These are phyloP conservation scores for Pythium pyrilobum DNA, from an alignment of 352 stramenopile species.

Conservation along the genomic window DNA sequence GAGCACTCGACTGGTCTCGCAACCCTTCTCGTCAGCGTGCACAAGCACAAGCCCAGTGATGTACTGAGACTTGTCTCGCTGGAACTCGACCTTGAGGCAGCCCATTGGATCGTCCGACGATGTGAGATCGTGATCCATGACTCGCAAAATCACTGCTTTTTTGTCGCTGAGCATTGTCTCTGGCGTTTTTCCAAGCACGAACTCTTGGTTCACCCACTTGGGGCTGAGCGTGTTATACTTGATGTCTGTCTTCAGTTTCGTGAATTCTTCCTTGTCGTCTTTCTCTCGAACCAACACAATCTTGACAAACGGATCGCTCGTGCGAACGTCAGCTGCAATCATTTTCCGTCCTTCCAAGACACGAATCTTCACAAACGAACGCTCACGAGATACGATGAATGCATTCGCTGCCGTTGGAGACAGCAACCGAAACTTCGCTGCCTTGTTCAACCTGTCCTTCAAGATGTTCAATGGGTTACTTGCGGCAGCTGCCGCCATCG, in stretches of 20 bases:
- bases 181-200: constrained; percentile 46
- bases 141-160: constrained; percentile 46
- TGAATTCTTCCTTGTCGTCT: constrained; percentile 44
- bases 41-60: constrained; percentile 48
- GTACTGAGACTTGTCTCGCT: constrained; percentile 37
- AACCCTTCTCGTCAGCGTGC: constrained; percentile 33
- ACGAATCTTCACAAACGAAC: constrained; percentile 52
- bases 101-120: constrained; percentile 51
- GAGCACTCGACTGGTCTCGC: constrained; percentile 20
- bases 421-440: neutral
- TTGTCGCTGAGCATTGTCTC: constrained; percentile 53
- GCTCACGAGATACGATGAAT: constrained; percentile 25
- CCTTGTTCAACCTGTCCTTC: constrained; percentile 8
- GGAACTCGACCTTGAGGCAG: constrained; percentile 47
- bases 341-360: constrained; percentile 57
- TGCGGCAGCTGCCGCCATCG: neutral
- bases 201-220: constrained; percentile 68
- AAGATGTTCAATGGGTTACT: constrained; percentile 8
- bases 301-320: constrained; percentile 60
- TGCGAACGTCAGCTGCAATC: constrained; percentile 34
- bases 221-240: constrained; percentile 61
- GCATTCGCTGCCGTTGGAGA: constrained; percentile 12
- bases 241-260: constrained; percentile 59
- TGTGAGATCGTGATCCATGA: constrained; percentile 54
- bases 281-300: constrained; percentile 42